Percentiles rank a stretch among this genome's conserved stretches.
These are phyloP conservation scores for Babesia divergens DNA, from an alignment of 169 alveolate species.

Conservation along the genomic window DNA sequence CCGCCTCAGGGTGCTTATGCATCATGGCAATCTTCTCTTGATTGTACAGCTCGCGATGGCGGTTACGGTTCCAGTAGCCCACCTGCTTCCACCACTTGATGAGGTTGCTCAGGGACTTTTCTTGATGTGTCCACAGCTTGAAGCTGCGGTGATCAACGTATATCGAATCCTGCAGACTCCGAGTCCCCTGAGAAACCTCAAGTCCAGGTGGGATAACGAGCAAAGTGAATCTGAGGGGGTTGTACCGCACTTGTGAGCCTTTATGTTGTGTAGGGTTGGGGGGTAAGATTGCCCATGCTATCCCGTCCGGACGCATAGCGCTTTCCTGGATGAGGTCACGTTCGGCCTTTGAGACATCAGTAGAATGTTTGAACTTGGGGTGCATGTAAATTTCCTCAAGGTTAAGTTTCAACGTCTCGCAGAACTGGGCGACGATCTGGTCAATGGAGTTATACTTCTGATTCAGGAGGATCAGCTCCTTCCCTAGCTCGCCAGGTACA, in stretches of 20 bases:
- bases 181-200: slow-evolving; percentile 44
- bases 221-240: slow-evolving; percentile 74
- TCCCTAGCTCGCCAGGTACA: slow-evolving; percentile 67
- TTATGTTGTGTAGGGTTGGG: slow-evolving; percentile 54
- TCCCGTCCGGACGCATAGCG: slow-evolving; percentile 72
- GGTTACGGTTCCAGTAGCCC: slow-evolving; percentile 79
- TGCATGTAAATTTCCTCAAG: slow-evolving; percentile 76
- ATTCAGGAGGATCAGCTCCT: slow-evolving; percentile 62
- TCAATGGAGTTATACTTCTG: slow-evolving; percentile 71
- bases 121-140: slow-evolving; percentile 73
- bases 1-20: slow-evolving; percentile 1
- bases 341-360: slow-evolving; percentile 65
- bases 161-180: slow-evolving; percentile 75
- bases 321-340: slow-evolving; percentile 75
- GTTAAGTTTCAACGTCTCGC: slow-evolving; percentile 76
- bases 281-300: slow-evolving; percentile 77
- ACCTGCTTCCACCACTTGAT: slow-evolving; percentile 81
- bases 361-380: slow-evolving; percentile 69
- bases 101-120: slow-evolving; percentile 58
- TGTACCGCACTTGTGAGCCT: slow-evolving; percentile 29
- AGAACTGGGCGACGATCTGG: slow-evolving; percentile 73
- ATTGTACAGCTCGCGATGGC: slow-evolving; percentile 67
- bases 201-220: slow-evolving; percentile 76
- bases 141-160: slow-evolving; percentile 76
- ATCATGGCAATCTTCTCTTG: slow-evolving; percentile 63